Evolutionary conservation across 441 rosid genomes (phyloP).

Genomic region (Croton setiger): DNA sequence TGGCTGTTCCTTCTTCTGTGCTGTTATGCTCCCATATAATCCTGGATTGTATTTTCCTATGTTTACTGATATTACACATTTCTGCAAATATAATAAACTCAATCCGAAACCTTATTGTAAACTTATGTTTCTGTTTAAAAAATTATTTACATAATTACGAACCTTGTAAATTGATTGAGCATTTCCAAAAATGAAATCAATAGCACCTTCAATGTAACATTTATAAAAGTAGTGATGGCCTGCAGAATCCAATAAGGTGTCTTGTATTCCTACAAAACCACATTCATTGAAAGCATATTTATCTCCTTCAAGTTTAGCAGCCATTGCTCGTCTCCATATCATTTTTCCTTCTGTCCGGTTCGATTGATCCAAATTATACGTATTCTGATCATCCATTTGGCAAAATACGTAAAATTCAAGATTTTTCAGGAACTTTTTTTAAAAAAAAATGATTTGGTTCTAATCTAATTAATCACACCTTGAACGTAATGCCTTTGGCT

Average conservation of each 20-base stretch:
- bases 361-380: conserved; percentile 5
- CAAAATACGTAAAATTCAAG: not conserved
- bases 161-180: conserved; percentile 21
- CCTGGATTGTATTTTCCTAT: conserved; percentile 17
- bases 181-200: conserved; percentile 23
- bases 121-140: not conserved
- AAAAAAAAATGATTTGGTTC: not conserved
- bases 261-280: conserved; percentile 20
- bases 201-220: conserved; percentile 21
- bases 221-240: conserved; percentile 16
- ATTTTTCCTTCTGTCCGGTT: not conserved
- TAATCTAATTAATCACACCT: conserved; percentile 28
- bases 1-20: conserved; percentile 30
- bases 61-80: conserved; percentile 17
- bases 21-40: conserved; percentile 31
- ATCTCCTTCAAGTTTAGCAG: conserved; percentile 10
- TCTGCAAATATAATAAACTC: not conserved
- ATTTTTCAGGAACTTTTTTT: not conserved
- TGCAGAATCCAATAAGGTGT: conserved; percentile 9
- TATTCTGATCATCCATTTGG: not conserved
- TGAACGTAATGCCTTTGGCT: conserved; percentile 32
- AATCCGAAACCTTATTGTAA: too few relatives aligned
- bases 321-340: not conserved
- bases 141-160: not conserved
- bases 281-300: conserved; percentile 8